Conservation (phyloP, 306 rosid genomes). For the Canavalia gladiata region DNA sequence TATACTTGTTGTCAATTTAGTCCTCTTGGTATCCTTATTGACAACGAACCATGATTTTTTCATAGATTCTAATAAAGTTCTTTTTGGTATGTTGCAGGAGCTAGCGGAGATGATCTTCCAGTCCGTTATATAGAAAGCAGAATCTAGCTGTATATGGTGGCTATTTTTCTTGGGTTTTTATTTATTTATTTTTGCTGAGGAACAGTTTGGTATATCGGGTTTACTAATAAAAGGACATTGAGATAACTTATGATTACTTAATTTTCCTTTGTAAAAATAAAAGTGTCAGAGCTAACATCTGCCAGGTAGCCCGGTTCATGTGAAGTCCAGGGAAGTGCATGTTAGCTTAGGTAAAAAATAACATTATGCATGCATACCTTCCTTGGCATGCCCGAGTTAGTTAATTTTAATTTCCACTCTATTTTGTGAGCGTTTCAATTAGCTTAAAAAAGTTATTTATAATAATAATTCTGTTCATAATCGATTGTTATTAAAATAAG, state of each 20-base stretch:
- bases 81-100: constrained; percentile 72
- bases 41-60: not conserved
- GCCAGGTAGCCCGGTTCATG: constrained; percentile 17
- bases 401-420: not conserved
- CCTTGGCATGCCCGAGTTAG: not conserved
- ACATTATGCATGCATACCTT: constrained; percentile 4
- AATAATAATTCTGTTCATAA: too few relatives aligned
- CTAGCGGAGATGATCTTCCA: constrained; percentile 96
- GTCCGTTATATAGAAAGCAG: constrained; percentile 63
- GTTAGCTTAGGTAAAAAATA: not conserved
- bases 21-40: not conserved
- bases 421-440: not conserved
- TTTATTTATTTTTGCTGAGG: constrained; percentile 17
- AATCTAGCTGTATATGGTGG: constrained; percentile 6
- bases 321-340: constrained; percentile 7
- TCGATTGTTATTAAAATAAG: too few relatives aligned
- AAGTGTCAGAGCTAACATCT: constrained; percentile 9
- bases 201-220: constrained; percentile 1
- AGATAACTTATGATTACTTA: constrained; percentile 21
- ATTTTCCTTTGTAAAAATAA: constrained; percentile 25
- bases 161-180: not conserved
- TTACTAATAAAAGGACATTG: constrained; percentile 19
- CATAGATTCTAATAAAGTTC: constrained; percentile 12
- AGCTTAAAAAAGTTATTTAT: too few relatives aligned
- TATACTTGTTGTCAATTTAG: not conserved